Evolutionary conservation across 306 rosid species (phyloP), one percentile per base, ranked within the genome.

Genomic region (Vigna angularis): DNA sequence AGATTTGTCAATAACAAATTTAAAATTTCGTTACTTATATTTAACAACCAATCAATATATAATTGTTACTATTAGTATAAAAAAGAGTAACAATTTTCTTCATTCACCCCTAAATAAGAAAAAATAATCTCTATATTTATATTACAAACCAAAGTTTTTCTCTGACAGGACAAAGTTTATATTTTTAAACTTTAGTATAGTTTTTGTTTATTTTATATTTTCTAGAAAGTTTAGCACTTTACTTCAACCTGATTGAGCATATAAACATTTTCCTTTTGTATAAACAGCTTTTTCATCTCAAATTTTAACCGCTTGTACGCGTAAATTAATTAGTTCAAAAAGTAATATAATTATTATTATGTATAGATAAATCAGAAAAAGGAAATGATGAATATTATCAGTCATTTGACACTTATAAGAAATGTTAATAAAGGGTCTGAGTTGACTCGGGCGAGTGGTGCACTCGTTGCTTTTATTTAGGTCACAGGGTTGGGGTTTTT

Each of bases 401-500:
- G 32, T 20, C 0, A 56, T 57, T 57, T 14, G 66, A 62, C 30
- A 1, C 7, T 62, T 7, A 62, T n/a, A 36, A 32, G 7, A 1
- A 63, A 16, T 3, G 15, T 14, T 7, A 61, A 2, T 30, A 24
- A 6, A 10, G 7, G 47, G 0, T 3, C 0, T 45, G 83, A 50
- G 78, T 50, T 59, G 50, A 72, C 67, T 72, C 73, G 38, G 14
- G 7, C 73, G 66, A 63, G 73, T 72, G n/a, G 32, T 7, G 49
- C 14, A 70, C 86, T 86, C 83, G 79, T 59, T 47, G 65, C 70
- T 68, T 64, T 55, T 36, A 84, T 82, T 84, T 85, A 88, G 92
- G 96, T 85, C 90, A 89, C 84, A 68, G 49, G 38, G 56, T 42
- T 40, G 17, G 52, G 86, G 66, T 79, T 83, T 81, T 80, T 82